Conservation (phyloP, 768 basidiomycete genomes). For the Calocera viscosa region DNA sequence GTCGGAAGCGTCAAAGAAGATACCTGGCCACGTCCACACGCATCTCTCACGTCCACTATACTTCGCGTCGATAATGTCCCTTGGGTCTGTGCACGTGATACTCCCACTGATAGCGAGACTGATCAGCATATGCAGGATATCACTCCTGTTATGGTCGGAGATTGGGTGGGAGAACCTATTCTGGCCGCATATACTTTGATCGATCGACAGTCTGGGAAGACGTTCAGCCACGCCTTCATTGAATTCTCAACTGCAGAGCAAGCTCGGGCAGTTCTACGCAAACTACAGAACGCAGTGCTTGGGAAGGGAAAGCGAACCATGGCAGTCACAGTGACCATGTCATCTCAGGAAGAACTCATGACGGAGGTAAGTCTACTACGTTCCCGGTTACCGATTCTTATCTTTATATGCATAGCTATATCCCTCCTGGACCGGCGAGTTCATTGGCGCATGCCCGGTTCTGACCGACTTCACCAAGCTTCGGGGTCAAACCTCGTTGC, state of each 20-base stretch:
- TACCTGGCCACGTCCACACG: not conserved
- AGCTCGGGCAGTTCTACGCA: slow-evolving; percentile 21
- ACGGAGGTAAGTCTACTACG: slow-evolving; percentile 42
- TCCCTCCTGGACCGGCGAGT: slow-evolving; percentile 66
- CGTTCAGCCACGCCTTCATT: slow-evolving; percentile 70
- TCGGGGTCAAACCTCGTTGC: slow-evolving; percentile 48
- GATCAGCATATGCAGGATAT: slow-evolving; percentile 46
- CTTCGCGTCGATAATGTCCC: slow-evolving; percentile 80
- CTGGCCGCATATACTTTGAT: slow-evolving; percentile 51
- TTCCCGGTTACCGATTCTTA: not conserved
- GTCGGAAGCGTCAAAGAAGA: not conserved
- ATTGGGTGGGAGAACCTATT: slow-evolving; percentile 48
- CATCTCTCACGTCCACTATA: slow-evolving; percentile 31
- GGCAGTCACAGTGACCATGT: slow-evolving; percentile 72
- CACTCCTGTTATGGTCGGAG: slow-evolving; percentile 55
- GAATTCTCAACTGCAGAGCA: slow-evolving; percentile 48
- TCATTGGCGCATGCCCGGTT: slow-evolving; percentile 52
- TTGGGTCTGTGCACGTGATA: slow-evolving; percentile 43
- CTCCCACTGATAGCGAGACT: slow-evolving; percentile 8
- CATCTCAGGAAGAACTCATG: slow-evolving; percentile 73
- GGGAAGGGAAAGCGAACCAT: slow-evolving; percentile 67
- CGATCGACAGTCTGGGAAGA: slow-evolving; percentile 63
- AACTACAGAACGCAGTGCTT: slow-evolving; percentile 45
- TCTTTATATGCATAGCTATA: slow-evolving; percentile 44
- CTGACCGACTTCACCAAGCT: slow-evolving; percentile 49